Evolutionary conservation across 495 filamentous ascomycete species (phyloP).

Genomic region (Penicillium psychrofluorescens): DNA sequence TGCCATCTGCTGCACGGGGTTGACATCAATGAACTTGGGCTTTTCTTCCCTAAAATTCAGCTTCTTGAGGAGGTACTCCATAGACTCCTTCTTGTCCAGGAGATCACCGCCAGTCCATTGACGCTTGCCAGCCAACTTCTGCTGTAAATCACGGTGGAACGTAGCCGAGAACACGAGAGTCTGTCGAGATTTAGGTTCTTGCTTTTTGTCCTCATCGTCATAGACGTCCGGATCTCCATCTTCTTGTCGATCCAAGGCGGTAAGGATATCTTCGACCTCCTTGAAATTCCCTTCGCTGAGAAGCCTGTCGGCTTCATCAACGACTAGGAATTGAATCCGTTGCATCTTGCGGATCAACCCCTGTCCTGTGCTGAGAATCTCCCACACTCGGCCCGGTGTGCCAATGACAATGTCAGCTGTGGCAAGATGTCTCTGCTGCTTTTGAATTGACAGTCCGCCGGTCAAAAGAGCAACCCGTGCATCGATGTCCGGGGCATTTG

Average conservation of each 20-base stretch:
- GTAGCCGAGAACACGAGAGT: constrained; percentile 96
- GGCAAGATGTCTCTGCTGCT: constrained; percentile 74
- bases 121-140: constrained; percentile 76
- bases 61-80: constrained; percentile 88
- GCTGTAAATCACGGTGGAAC: constrained; percentile 82
- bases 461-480: constrained; percentile 75
- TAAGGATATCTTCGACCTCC: constrained; percentile 80
- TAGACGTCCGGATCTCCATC: constrained; percentile 33
- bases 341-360: constrained; percentile 57
- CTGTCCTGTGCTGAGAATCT: constrained; percentile 67
- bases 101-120: constrained; percentile 46
- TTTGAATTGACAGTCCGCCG: constrained; percentile 84
- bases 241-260: constrained; percentile 56
- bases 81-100: constrained; percentile 67
- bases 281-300: constrained; percentile 93
- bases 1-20: constrained; percentile 82
- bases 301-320: constrained; percentile 92
- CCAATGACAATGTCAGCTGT: constrained; percentile 81
- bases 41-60: constrained; percentile 75
- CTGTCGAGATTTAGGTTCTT: constrained; percentile 37
- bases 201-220: constrained; percentile 17
- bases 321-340: constrained; percentile 69
- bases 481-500: constrained; percentile 45
- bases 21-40: constrained; percentile 88
- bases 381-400: constrained; percentile 91